Evolutionary conservation across 2,329 filamentous ascomycete genomes (phyloP), one percentile per base, ranked within the genome.

Genomic region (Aspergillus vadensis): DNA sequence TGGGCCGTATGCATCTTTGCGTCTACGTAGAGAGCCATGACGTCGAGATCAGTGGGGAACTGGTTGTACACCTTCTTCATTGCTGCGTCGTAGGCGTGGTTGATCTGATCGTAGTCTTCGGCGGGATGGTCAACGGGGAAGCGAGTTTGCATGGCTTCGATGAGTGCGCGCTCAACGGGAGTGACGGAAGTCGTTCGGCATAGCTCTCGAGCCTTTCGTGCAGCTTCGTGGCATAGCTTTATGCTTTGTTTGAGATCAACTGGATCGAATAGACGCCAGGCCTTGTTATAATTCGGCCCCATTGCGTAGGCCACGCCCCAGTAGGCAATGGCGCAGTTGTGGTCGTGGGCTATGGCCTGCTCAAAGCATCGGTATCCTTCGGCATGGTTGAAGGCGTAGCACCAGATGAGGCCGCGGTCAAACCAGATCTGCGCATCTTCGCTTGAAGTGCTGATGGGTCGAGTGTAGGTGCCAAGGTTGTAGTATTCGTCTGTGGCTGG

Each of bases 271-370:
- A 85, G 80, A 15, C 84, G 82, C 90, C 90, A 92, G 0, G 89
- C 86, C 69, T 92, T 91, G 78, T 92, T 90, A 74, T 89, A 88
- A 68, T 93, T 92, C 2, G 90, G 89, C 0, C 90, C 90, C 0
- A 88, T 74, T 0, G 86, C 80, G 69, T 89, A 91, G 0, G 90
- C 73, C 9, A 75, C 56, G 5, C 74, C 74, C 74, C 74, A 76
- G 36, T 70, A 70, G 9, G 74, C 74, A 65, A 76, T 71, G 1
- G 71, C 70, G 52, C 72, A 76, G 7, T 62, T 62, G 4, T 67
- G 58, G 53, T 76, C 74, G 25, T 64, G 38, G 6, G 58, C 52
- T 9, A 69, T 67, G 2, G 71, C 72, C 15, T 61, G 64, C 53
- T 69, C 54, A 57, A 75, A 76, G 61, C 74, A 76, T 25, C 63